Base-by-base conservation (phyloP, 2,329 filamentous ascomycete genomes). In the Ophiostoma perfectum region DNA sequence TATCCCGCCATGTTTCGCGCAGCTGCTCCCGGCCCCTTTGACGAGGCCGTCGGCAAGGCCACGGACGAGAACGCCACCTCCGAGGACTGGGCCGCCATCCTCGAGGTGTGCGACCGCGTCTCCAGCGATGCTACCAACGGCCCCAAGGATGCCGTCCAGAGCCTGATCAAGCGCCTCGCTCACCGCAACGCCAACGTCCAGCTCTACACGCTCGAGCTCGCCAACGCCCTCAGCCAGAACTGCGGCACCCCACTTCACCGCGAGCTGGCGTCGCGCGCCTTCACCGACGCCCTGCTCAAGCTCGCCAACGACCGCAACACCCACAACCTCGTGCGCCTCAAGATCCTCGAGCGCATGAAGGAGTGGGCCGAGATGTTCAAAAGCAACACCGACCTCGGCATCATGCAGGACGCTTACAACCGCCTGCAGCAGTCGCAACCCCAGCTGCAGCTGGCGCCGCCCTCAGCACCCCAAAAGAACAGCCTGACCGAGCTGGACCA, bases 31-130 rank as follows among this genome's bases (percentile, higher is more conserved):
- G 82, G 83, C 75, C 84, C 84, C 67, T 87, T 84, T 76, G 85
- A 87, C 76, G 84, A 86, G 76, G 81, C 78, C 75, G 80, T 87
- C 79, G 85, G 81, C 79, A 87, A 87, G 81, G 93, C 95, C 76
- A 99, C 95, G 68, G 95, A 99, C 80, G 95, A 99, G 84, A 99
- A 97, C 80, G 86, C 98, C 74, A 98, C 93, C 36, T 90, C 89
- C 42, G 86, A 96, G 76, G 86, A 89, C 77, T 89, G 86, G 86
- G 84, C 82, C 64, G 84, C 84, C 75, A 88, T 88, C 74, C 84
- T 88, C 77, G 84, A 87, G 75, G 83, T 88, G 66, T 87, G 85
- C 80, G 85, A 87, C 77, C 85, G 85, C 72, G 85, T 86, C 58
- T 76, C 80, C 27, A 78, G 78, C 73, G 84, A 87, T 71, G 73